A percentile compares a stretch with the other conserved stretches of the same genome.
These are phyloP conservation scores for Capsicum chinense DNA, from an alignment of 257 asterid genomes.

Conservation along the genomic window DNA sequence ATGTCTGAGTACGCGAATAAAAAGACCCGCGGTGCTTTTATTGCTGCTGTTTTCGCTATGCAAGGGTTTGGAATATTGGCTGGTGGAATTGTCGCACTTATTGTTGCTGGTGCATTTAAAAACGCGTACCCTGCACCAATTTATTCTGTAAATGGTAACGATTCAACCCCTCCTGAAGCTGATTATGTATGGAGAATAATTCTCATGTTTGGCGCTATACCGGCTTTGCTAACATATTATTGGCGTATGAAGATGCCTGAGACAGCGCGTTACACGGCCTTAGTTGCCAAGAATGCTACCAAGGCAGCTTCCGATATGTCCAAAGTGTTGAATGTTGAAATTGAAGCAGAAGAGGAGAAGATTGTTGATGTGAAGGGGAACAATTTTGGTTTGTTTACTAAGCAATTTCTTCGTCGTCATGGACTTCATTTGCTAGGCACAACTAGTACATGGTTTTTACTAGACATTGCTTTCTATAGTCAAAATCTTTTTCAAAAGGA, in stretches of 20 bases:
- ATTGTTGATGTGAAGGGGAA: not conserved
- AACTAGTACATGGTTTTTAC: conserved; percentile 54
- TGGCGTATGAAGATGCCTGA: conserved; percentile 80
- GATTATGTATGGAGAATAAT: conserved; percentile 51
- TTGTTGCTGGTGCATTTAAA: conserved; percentile 43
- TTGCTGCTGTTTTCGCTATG: conserved; percentile 61
- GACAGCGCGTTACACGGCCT: conserved; percentile 65
- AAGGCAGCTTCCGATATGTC: conserved; percentile 62
- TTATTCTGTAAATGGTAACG: conserved; percentile 3
- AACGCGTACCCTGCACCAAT: conserved; percentile 44
- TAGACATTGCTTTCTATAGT: conserved; percentile 59
- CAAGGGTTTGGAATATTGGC: conserved; percentile 61
- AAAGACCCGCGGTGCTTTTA: conserved; percentile 58
- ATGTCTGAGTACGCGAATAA: conserved; percentile 64
- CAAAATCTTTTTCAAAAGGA: conserved; percentile 60
- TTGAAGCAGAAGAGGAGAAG: conserved; percentile 40
- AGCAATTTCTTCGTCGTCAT: conserved; percentile 45
- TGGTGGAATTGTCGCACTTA: conserved; percentile 50
- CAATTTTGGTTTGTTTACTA: conserved; percentile 46
- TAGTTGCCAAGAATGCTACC: conserved; percentile 52
- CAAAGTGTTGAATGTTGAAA: conserved; percentile 52
- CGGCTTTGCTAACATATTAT: conserved; percentile 57
- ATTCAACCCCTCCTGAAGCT: conserved; percentile 45
- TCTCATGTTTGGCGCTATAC: conserved; percentile 60
- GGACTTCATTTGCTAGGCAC: conserved; percentile 61